Conservation (phyloP, 2,329 filamentous ascomycete genomes). For the Cladobotryum mycophilum region DNA sequence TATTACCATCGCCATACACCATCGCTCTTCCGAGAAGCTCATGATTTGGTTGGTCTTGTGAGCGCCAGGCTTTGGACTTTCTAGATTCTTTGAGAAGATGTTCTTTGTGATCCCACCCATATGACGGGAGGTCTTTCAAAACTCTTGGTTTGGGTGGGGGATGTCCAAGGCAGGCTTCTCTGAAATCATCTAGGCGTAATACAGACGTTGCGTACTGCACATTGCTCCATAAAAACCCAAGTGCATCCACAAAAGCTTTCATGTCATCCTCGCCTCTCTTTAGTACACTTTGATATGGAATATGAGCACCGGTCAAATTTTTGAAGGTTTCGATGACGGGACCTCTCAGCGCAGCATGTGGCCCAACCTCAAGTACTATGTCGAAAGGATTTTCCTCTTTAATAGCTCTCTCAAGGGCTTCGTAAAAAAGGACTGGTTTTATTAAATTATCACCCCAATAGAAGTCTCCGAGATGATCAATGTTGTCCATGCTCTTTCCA, state of each 20-base stretch:
- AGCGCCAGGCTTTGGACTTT: conserved; percentile 18
- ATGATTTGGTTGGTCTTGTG: conserved; percentile 10
- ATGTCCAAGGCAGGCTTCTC: too few species aligned
- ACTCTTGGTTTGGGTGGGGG: not conserved
- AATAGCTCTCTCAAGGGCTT: conserved; percentile 13
- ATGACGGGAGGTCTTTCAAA: conserved; percentile 27
- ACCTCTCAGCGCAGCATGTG: conserved; percentile 41
- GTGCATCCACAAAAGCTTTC: conserved; percentile 12
- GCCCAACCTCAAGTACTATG: conserved; percentile 35
- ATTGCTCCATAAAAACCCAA: conserved; percentile 15
- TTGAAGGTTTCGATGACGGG: conserved; percentile 37
- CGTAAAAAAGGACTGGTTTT: conserved; percentile 17
- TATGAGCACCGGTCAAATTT: not conserved
- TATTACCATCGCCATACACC: not conserved
- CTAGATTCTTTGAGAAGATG: conserved; percentile 28
- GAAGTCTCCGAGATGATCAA: not conserved
- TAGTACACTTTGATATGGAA: conserved; percentile 14
- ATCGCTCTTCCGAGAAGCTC: not conserved
- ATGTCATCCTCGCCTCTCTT: conserved; percentile 15
- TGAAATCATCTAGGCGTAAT: conserved; percentile 2
- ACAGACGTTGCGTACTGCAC: not conserved
- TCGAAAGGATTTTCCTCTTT: not conserved
- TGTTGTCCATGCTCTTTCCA: conserved; percentile 4
- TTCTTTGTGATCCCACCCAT: conserved; percentile 31
- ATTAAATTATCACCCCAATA: conserved; percentile 24